Evolutionary conservation across 2,329 filamentous ascomycete species (phyloP).

Genomic region (Thielaviopsis cerberus): DNA sequence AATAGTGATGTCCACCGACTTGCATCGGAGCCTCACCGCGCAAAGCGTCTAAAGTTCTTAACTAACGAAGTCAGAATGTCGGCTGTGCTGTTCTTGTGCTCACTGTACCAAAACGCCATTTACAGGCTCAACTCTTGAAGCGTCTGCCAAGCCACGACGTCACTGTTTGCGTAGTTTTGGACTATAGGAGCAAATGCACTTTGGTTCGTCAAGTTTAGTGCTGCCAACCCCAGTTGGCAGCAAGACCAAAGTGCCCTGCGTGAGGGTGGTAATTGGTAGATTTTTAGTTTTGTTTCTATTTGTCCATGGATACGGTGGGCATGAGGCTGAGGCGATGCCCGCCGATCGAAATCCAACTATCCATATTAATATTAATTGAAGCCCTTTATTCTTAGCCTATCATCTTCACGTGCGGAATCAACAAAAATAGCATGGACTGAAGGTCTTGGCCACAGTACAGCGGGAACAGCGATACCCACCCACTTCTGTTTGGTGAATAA

Average conservation of each 20-base stretch:
- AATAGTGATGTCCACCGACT: background rate
- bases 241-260: background rate
- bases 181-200: background rate
- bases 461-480: background rate
- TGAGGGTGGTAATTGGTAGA: background rate
- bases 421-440: background rate
- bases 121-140: background rate
- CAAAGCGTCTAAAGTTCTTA: background rate
- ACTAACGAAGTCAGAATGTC: background rate
- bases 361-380: background rate
- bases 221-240: background rate
- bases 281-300: background rate
- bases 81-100: background rate
- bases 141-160: background rate
- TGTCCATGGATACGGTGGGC: background rate
- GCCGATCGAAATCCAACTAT: background rate
- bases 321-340: background rate
- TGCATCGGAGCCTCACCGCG: background rate
- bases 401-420: background rate
- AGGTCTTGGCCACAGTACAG: background rate
- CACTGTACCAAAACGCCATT: background rate
- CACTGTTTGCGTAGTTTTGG: background rate
- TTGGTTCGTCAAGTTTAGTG: background rate
- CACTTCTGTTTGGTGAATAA: background rate
- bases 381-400: background rate